These are phyloP conservation scores for Scopulariopsis brevicaulis DNA, from an alignment of 2,329 filamentous ascomycete genomes.

Conservation along the genomic window DNA sequence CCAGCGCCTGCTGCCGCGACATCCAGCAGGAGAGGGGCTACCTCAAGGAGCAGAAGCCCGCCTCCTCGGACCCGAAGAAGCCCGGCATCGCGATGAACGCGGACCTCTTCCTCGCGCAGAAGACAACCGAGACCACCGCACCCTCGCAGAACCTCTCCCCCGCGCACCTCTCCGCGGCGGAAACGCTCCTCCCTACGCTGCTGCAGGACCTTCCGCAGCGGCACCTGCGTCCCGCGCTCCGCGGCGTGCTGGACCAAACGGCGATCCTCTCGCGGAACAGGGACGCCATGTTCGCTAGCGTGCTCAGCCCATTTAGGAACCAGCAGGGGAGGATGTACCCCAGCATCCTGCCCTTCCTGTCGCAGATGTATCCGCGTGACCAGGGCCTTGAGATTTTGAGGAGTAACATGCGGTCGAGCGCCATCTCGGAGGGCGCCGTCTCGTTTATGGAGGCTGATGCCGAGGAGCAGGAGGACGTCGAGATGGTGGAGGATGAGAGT, in stretches of 20 bases:
- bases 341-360: conserved; percentile 72
- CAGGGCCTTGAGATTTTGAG: conserved; percentile 61
- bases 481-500: conserved; percentile 19
- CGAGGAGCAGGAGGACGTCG: conserved; percentile 18
- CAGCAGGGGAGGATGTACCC: conserved; percentile 52
- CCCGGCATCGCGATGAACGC: conserved; percentile 47
- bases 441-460: conserved; percentile 5
- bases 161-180: conserved; percentile 44
- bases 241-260: conserved; percentile 69
- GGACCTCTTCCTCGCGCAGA: conserved; percentile 54
- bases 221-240: conserved; percentile 57
- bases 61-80: conserved; percentile 17
- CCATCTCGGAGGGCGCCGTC: conserved; percentile 2
- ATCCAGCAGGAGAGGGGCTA: conserved; percentile 45
- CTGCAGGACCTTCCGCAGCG: conserved; percentile 54
- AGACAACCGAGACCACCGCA: conserved; percentile 19
- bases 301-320: conserved; percentile 64
- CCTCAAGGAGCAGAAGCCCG: conserved; percentile 26
- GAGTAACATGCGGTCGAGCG: conserved; percentile 38
- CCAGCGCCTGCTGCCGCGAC: conserved; percentile 65
- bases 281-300: conserved; percentile 67
- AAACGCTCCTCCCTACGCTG: conserved; percentile 47
- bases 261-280: conserved; percentile 61
- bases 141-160: conserved; percentile 22
- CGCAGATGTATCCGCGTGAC: conserved; percentile 50